Conservation (phyloP, 2,329 filamentous ascomycete species). For the Pezicula radicicola region DNA sequence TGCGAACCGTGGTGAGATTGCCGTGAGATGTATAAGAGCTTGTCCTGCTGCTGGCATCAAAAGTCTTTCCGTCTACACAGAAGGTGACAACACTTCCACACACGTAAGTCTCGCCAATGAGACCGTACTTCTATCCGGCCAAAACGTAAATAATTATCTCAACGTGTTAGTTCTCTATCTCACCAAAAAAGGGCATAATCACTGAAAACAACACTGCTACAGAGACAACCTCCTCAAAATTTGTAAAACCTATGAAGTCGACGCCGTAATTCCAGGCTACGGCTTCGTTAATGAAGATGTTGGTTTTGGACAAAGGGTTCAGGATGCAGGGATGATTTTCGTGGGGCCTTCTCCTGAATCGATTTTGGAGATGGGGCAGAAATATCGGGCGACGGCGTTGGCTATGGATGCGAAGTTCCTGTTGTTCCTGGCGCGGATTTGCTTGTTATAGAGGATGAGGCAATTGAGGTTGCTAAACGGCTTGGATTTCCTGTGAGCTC, state of each 20-base stretch:
- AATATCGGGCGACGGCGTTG: constrained; percentile 34
- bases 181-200: not conserved
- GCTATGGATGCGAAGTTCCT: constrained; percentile 29
- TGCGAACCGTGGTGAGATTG: constrained; percentile 53
- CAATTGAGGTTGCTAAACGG: constrained; percentile 20
- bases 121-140: constrained; percentile 1
- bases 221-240: constrained; percentile 3
- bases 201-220: not conserved
- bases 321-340: constrained; percentile 52
- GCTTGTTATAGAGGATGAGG: constrained; percentile 26
- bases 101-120: constrained; percentile 7
- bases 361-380: constrained; percentile 35
- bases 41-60: constrained; percentile 53
- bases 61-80: constrained; percentile 51
- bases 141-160: constrained; percentile 3
- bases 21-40: constrained; percentile 52
- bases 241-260: constrained; percentile 14
- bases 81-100: constrained; percentile 35
- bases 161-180: not conserved
- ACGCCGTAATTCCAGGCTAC: constrained; percentile 64
- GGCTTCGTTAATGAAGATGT: constrained; percentile 64
- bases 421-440: constrained; percentile 32
- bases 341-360: constrained; percentile 51
- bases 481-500: constrained; percentile 30
- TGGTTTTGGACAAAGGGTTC: constrained; percentile 52